Evolutionary conservation across 805 yeast species (phyloP), one percentile per base, ranked within the genome.

Genomic region (Nakazawaea peltata): DNA sequence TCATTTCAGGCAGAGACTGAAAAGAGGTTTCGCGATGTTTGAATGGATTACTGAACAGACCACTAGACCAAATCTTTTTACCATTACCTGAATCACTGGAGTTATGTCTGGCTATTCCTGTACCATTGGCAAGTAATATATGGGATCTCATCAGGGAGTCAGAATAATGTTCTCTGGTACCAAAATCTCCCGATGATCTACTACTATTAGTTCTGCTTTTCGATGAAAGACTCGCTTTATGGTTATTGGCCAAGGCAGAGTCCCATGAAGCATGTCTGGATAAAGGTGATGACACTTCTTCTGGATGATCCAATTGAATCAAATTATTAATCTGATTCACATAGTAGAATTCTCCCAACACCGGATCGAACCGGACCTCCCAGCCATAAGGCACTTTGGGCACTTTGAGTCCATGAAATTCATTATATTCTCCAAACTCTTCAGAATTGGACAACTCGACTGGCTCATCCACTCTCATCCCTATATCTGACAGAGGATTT

Each of bases 251-350:
- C 19, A 30, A 21, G 5, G 24, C 13, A 11, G 34, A 30, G 21
- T 32, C 36, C 5, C 6, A 19, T 19, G 43, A 36, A 3, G 13
- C n/a, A 16, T 34, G 36, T 21, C 30, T 28, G n/a, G 32, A 8
- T 8, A 34, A 18, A 4, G 36, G 39, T 3, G 36, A 16, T 28
- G 45, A 46, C n/a, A 67, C 72, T 47, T 67, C 73, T 31, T 59
- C 49, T 2, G 74, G 71, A 28, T 58, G 60, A 45, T 68, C 72
- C 42, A 66, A 64, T 34, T 65, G 61, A 11, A 66, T 52, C 3
- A 55, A 43, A 30, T 55, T 57, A 10, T 58, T 57, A 13, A 39
- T 32, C 17, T 45, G 41, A 39, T 68, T 64, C 13, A 65, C 42
- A 40, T 64, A 68, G 44, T 64, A 67, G 42, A 59, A 56, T 43